These are phyloP conservation scores for Fimicolochytrium jonesii DNA, from an alignment of 192 early-diverging fungal species.

Conservation along the genomic window DNA sequence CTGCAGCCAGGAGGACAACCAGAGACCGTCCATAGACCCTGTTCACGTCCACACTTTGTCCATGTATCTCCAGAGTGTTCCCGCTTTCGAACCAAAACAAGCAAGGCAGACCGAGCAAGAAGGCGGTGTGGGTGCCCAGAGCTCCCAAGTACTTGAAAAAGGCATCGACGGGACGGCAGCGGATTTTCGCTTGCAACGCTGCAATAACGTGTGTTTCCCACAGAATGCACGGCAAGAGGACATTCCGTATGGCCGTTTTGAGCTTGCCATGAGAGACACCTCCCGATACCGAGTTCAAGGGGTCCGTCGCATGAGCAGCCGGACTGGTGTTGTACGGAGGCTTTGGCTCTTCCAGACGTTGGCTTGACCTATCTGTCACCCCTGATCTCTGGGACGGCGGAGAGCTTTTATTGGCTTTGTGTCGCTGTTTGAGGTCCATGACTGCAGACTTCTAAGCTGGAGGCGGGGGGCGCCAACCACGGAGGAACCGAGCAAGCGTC, in stretches of 20 bases:
- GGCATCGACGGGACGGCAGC: not conserved
- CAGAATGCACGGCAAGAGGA: slow-evolving; percentile 7
- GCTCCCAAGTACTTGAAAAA: slow-evolving; percentile 20
- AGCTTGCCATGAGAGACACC: too few species aligned
- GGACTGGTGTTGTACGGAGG: too few species aligned
- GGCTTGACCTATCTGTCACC: too few species aligned
- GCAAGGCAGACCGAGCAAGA: slow-evolving; percentile 73
- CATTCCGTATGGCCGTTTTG: not conserved
- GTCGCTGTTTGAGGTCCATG: too few species aligned
- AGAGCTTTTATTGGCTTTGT: too few species aligned
- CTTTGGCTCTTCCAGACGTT: too few species aligned
- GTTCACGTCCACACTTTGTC: slow-evolving; percentile 7
- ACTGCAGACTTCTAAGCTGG: too few species aligned
- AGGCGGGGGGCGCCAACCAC: too few species aligned
- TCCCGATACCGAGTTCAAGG: too few species aligned
- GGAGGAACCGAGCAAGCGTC: too few species aligned
- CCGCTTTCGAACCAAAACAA: slow-evolving; percentile 73
- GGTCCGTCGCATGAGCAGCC: too few species aligned
- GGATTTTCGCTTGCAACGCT: not conserved
- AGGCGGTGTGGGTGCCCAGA: slow-evolving; percentile 85
- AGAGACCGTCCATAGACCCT: slow-evolving; percentile 22
- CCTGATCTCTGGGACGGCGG: too few species aligned
- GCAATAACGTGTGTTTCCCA: slow-evolving; percentile 1
- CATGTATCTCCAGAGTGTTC: not conserved
- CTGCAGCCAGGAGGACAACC: slow-evolving; percentile 15